phyloP scores from a whole-genome alignment of 179 eudicot species.

The Nepenthes alata region DNA sequence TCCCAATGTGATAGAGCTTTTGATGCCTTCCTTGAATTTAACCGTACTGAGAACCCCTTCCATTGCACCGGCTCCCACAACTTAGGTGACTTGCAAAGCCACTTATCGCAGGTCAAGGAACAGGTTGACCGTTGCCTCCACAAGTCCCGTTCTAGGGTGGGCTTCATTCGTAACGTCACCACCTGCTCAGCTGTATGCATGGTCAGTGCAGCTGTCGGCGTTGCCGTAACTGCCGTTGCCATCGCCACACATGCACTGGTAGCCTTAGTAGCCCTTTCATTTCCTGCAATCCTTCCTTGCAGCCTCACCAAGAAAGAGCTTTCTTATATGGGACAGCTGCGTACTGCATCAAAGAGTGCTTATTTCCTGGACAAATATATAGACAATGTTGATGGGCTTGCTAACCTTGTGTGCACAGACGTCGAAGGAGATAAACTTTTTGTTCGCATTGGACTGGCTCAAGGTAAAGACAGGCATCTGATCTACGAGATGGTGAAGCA shows the following conservation, averaged over 20 bases:
- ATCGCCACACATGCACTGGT: constrained; percentile 51
- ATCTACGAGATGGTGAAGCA: constrained; percentile 58
- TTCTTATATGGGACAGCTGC: constrained; percentile 42
- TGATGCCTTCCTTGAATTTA: constrained; percentile 41
- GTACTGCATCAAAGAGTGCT: constrained; percentile 52
- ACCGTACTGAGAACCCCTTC: constrained; percentile 50
- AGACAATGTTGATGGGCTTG: constrained; percentile 64
- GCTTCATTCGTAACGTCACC: constrained; percentile 26
- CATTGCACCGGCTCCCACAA: constrained; percentile 39
- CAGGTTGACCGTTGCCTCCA: constrained; percentile 40
- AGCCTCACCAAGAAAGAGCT: constrained; percentile 35
- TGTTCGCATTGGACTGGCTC: constrained; percentile 52
- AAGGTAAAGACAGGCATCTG: constrained; percentile 58
- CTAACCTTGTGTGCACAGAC: constrained; percentile 36
- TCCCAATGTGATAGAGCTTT: constrained; percentile 45
- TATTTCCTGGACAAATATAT: constrained; percentile 54
- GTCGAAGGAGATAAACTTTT: constrained; percentile 52
- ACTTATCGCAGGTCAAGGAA: constrained; percentile 47
- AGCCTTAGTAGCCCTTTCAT: constrained; percentile 40
- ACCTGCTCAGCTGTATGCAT: constrained; percentile 49
- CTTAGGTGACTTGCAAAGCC: constrained; percentile 40
- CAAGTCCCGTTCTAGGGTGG: constrained; percentile 39
- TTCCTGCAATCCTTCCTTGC: constrained; percentile 35
- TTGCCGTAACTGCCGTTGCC: constrained; percentile 33
- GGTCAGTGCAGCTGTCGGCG: constrained; percentile 44